Percentiles rank a stretch among this genome's conserved stretches.
phyloP scores from a whole-genome alignment of 1,284 basidiomycete genomes.

The Leucoagaricus sp. region DNA sequence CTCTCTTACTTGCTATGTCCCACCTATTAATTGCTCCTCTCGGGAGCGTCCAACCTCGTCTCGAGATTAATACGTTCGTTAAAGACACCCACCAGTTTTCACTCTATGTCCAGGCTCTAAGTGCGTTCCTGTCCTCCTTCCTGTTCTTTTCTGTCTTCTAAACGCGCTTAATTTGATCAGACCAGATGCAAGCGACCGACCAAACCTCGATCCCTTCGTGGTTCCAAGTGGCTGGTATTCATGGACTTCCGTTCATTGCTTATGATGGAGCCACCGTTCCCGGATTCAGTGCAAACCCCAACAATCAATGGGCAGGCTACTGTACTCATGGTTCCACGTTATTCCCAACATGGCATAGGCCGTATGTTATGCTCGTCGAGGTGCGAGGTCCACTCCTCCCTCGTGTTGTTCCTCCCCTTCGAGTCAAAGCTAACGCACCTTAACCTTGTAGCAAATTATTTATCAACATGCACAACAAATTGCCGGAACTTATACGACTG shows the following conservation, averaged over 20 bases:
- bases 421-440: background rate
- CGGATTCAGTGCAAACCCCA: constrained; percentile 22
- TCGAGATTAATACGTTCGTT: constrained; percentile 48
- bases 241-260: constrained; percentile 44
- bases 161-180: constrained; percentile 22
- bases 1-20: constrained; percentile 1
- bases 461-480: constrained; percentile 38
- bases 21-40: constrained; percentile 34
- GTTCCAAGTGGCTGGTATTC: constrained; percentile 51
- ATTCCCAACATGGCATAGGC: constrained; percentile 57
- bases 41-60: constrained; percentile 35
- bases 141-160: background rate
- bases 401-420: background rate
- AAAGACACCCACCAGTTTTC: constrained; percentile 45
- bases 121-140: constrained; percentile 26
- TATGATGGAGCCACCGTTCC: constrained; percentile 41
- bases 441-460: constrained; percentile 44
- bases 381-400: constrained; percentile 28
- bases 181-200: constrained; percentile 30
- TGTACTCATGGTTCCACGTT: constrained; percentile 50
- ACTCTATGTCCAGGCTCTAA: constrained; percentile 47
- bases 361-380: constrained; percentile 52
- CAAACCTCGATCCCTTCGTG: constrained; percentile 38
- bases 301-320: constrained; percentile 40
- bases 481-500: constrained; percentile 40